phyloP scores from a whole-genome alignment of 225 moss, liverwort and hornwort genomes.

The Climacium dendroides region DNA sequence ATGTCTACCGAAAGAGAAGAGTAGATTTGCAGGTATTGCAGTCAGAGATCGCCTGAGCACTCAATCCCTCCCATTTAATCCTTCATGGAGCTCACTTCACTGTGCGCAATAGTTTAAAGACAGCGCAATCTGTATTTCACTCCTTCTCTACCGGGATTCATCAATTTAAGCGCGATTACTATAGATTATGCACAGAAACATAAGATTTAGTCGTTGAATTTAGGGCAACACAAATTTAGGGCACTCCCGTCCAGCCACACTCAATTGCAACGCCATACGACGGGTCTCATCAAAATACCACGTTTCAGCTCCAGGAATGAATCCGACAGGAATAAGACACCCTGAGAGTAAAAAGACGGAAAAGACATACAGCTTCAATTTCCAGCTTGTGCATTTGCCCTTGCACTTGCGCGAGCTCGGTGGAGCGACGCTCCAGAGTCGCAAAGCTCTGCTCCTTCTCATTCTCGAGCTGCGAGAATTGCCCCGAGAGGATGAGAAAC shows the following conservation, averaged over 20 bases:
- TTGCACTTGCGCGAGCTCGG: constrained; percentile 91
- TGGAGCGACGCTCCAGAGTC: constrained; percentile 86
- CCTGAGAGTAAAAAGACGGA: not conserved
- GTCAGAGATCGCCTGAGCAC: not conserved
- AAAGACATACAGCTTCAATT: constrained; percentile 70
- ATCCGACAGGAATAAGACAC: not conserved
- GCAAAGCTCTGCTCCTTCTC: constrained; percentile 75
- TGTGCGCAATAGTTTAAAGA: not conserved
- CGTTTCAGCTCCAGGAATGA: not conserved
- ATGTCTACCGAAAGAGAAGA: not conserved
- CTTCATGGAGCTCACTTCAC: not conserved
- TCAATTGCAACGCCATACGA: not conserved
- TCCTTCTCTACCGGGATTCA: not conserved
- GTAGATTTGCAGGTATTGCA: not conserved
- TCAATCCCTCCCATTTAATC: not conserved
- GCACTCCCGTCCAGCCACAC: not conserved
- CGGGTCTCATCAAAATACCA: not conserved
- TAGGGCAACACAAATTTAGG: not conserved
- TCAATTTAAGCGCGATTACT: not conserved
- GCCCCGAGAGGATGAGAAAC: constrained; percentile 71
- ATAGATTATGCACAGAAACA: not conserved
- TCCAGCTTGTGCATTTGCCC: constrained; percentile 87
- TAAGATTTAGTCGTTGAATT: not conserved
- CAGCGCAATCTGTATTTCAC: not conserved
- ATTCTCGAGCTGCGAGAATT: constrained; percentile 83